Evolutionary conservation across 768 basidiomycete species (phyloP).

Genomic region (Neoboletus magnificus): DNA sequence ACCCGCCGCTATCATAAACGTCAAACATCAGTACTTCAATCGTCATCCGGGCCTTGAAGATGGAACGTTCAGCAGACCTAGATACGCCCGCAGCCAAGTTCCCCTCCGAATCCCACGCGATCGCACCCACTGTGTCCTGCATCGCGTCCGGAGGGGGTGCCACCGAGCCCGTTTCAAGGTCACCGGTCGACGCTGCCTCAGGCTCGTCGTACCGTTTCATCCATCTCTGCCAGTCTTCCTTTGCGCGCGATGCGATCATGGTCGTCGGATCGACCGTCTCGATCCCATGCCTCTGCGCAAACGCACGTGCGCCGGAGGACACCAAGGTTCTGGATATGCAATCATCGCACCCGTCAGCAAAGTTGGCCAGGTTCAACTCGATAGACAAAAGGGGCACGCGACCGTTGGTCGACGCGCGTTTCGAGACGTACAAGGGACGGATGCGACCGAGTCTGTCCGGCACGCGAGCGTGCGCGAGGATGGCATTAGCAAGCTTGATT

Average conservation of each 20-base stretch:
- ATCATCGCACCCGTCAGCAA: neutral
- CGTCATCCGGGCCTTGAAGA: too few relatives aligned
- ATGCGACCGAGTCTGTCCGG: conserved; percentile 59
- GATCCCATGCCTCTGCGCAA: conserved; percentile 40
- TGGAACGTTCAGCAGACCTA: conserved; percentile 40
- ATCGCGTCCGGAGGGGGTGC: conserved; percentile 32
- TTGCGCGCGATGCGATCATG: conserved; percentile 50
- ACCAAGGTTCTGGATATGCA: conserved; percentile 51
- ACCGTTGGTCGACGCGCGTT: neutral
- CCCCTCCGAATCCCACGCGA: conserved; percentile 46
- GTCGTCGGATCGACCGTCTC: conserved; percentile 39
- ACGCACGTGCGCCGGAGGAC: conserved; percentile 54
- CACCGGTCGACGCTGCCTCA: conserved; percentile 6
- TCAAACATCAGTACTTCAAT: conserved; percentile 1
- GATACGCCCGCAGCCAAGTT: conserved; percentile 72
- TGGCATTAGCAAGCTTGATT: conserved; percentile 52
- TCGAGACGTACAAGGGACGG: conserved; percentile 56
- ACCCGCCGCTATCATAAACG: conserved; percentile 56
- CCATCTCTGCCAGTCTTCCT: conserved; percentile 61
- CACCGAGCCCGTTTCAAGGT: neutral
- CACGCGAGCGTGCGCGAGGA: conserved; percentile 53
- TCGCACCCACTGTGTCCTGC: conserved; percentile 84
- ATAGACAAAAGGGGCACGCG: neutral
- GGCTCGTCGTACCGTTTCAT: conserved; percentile 36
- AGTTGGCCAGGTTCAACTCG: neutral